Evolutionary conservation across 139 green algal genomes (phyloP).

Genomic region (Volvox africanus): DNA sequence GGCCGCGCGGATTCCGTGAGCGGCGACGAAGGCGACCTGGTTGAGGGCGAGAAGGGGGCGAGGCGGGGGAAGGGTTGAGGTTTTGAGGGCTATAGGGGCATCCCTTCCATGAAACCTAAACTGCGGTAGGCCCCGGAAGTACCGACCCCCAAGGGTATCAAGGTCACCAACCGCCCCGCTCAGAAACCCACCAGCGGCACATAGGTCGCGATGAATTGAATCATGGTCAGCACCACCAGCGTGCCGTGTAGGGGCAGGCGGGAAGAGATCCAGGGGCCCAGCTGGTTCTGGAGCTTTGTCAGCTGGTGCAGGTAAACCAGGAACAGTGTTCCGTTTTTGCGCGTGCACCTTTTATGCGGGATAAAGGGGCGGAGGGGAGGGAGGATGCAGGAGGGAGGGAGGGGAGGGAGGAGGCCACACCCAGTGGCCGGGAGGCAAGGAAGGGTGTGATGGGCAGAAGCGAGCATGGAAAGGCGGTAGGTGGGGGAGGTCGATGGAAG

Average conservation of each 20-base stretch:
- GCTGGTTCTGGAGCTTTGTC: background rate
- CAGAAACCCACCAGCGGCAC: background rate
- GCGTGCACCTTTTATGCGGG: background rate
- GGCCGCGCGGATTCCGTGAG: background rate
- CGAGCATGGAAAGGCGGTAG: too few species aligned
- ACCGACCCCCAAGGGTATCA: too few species aligned
- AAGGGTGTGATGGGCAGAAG: too few species aligned
- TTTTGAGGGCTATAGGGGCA: background rate
- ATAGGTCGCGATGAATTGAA: constrained; percentile 3
- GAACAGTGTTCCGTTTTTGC: background rate
- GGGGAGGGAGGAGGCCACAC: too few species aligned
- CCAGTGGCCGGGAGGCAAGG: too few species aligned
- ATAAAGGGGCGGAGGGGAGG: background rate
- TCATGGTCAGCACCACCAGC: constrained; percentile 7
- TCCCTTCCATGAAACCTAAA: background rate
- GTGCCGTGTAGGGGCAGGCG: background rate
- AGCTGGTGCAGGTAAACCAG: constrained; percentile 12
- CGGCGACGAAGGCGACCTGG: constrained; percentile 10
- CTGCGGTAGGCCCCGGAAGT: too few species aligned
- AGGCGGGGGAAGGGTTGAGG: background rate
- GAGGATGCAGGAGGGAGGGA: background rate
- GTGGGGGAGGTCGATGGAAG: background rate
- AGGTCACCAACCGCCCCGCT: too few species aligned
- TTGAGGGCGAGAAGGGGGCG: background rate
- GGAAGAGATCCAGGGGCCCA: background rate